Conservation (phyloP, 257 asterid genomes). For the Fraxinus anomala region DNA sequence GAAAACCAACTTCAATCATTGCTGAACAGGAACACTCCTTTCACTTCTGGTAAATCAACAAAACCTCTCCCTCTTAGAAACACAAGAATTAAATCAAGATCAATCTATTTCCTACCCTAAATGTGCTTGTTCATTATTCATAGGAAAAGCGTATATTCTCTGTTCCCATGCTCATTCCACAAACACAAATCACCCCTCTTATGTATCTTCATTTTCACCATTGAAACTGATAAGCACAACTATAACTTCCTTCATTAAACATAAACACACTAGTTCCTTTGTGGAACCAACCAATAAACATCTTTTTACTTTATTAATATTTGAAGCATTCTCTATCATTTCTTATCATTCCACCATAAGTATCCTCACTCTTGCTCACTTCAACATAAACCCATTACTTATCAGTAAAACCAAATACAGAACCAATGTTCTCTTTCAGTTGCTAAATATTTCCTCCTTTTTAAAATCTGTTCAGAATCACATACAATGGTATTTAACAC, state of each 20-base stretch:
- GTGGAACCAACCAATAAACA: not conserved
- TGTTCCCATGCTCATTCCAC: not conserved
- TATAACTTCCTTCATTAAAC: not conserved
- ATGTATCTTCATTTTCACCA: not conserved
- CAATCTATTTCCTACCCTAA: not conserved
- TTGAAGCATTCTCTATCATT: not conserved
- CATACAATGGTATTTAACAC: not conserved
- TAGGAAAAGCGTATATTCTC: not conserved
- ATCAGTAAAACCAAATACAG: not conserved
- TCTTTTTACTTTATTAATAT: not conserved
- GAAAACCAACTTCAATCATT: not conserved
- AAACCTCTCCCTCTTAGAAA: not conserved
- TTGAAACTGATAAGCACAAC: not conserved
- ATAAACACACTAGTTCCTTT: not conserved
- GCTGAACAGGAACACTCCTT: not conserved
- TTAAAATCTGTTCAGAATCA: not conserved
- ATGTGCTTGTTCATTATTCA: not conserved
- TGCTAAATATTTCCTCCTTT: not conserved
- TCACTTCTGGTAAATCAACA: not conserved
- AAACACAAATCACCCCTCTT: not conserved
- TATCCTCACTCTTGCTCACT: not conserved
- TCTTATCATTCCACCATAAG: not conserved
- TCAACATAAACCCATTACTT: not conserved
- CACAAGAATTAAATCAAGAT: not conserved
- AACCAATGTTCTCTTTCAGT: not conserved